Base-by-base conservation (phyloP, 1,284 basidiomycete species). In the Ustilago bromivora region DNA sequence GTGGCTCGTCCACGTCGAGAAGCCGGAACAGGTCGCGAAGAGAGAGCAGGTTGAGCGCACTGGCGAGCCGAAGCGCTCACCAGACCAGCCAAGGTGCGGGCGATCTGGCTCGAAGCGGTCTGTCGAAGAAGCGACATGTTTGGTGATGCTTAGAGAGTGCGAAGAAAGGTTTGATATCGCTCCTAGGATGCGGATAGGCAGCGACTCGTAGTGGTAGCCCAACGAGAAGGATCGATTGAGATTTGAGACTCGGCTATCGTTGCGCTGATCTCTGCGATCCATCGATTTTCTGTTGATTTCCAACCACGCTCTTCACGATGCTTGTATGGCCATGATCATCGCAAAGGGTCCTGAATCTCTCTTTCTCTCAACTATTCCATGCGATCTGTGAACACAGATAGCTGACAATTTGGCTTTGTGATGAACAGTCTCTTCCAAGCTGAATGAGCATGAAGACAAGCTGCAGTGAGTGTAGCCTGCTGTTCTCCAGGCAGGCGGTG, bases 1-100 rank as follows among this genome's bases (percentile, higher is more conserved):
- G 76, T 79, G 3, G 76, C 76, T 51, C 69, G 69, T 43, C 76
- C 76, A 41, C 76, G 70, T 65, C 71, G 63, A 41, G 63, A 63
- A 11, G 66, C 69, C 2, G 70, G 66, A 34, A 61, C 40, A 2
- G 66, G 51, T 9, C 52, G 57, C 17, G 61, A 53, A 2, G 56
- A 47, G 3, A 66, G 31, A 12, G 68, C 23, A 6, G 62, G 61
- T 36, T 76, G 73, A 49, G 57, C 69, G 41, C 41, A 54, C 47
- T 61, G 68, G 4, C 69, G 69, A 28, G 73, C 64, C 23, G 73
- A 60, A 19, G 62, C 58, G 36, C 52, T 49, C 10, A 62, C 66
- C 28, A 76, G 55, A 32, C 61, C 61, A 4, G 62, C 60, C 28
- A 76, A 23, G 15, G 74, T 66, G 1, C 66, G 62, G 12, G 68